phyloP scores from a whole-genome alignment of 805 yeast genomes.

The Wickerhamomyces ciferrii region DNA sequence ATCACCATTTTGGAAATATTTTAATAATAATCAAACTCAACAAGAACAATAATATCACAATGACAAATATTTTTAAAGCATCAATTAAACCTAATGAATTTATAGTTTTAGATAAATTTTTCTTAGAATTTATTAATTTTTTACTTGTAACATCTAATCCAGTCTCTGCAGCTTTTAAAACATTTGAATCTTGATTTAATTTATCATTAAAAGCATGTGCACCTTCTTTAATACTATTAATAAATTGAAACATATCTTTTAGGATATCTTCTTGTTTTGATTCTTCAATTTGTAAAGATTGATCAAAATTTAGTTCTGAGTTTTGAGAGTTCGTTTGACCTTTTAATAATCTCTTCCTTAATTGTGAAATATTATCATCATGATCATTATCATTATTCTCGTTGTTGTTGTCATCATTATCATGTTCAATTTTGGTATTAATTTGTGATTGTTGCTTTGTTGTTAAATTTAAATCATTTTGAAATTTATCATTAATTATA shows the following conservation, averaged over 20 bases:
- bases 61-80: slow-evolving; percentile 22
- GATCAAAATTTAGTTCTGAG: slow-evolving; percentile 21
- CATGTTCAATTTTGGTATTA: not conserved
- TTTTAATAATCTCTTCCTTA: slow-evolving; percentile 26
- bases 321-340: slow-evolving; percentile 8
- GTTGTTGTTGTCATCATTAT: not conserved
- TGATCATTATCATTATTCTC: slow-evolving; percentile 22
- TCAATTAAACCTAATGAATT: slow-evolving; percentile 24
- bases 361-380: slow-evolving; percentile 25
- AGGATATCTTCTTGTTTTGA: slow-evolving; percentile 30
- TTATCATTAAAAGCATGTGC: slow-evolving; percentile 35
- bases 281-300: slow-evolving; percentile 30
- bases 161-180: slow-evolving; percentile 34
- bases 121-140: slow-evolving; percentile 26
- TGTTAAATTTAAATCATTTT: slow-evolving; percentile 5
- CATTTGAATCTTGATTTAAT: slow-evolving; percentile 30
- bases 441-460: slow-evolving; percentile 4
- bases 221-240: slow-evolving; percentile 30
- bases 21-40: slow-evolving; percentile 29
- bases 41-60: slow-evolving; percentile 22
- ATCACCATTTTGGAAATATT: slow-evolving; percentile 32
- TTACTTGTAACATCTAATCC: slow-evolving; percentile 33
- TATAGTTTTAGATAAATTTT: slow-evolving; percentile 23
- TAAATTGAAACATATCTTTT: slow-evolving; percentile 32
- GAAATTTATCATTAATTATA: slow-evolving; percentile 8